These are phyloP conservation scores for Eucalyptus sp. DNA, from an alignment of 345 rosid genomes.

Conservation along the genomic window DNA sequence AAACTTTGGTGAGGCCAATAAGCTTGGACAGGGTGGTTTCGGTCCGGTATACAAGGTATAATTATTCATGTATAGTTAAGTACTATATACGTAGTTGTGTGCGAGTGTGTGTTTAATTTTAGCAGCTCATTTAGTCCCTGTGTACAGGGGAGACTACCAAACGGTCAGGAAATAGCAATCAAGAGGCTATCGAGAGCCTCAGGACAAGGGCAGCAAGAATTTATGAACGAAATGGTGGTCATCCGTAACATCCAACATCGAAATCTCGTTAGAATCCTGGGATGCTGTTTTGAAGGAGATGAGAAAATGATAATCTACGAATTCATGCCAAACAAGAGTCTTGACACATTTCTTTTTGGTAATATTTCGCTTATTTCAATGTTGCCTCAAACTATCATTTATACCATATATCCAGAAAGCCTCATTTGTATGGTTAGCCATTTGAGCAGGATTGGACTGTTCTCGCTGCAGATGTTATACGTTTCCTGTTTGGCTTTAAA, in stretches of 20 bases:
- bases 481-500: conserved; percentile 4
- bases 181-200: conserved; percentile 21
- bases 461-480: background rate
- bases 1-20: conserved; percentile 14
- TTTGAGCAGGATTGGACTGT: background rate
- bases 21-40: conserved; percentile 9
- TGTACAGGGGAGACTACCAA: conserved; percentile 3
- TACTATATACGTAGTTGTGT: background rate
- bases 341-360: conserved; percentile 20
- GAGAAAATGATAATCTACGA: conserved; percentile 21
- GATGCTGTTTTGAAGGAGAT: conserved; percentile 14
- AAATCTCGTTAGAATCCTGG: conserved; percentile 19
- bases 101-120: background rate
- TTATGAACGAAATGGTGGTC: conserved; percentile 24
- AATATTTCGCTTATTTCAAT: background rate
- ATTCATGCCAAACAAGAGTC: conserved; percentile 24
- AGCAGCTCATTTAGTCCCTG: background rate
- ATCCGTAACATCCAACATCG: conserved; percentile 24
- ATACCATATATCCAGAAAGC: background rate
- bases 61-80: conserved; percentile 7
- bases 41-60: conserved; percentile 16
- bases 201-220: conserved; percentile 17
- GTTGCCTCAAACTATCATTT: background rate
- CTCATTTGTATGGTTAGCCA: background rate
- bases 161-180: conserved; percentile 24